These are phyloP conservation scores for Mycothermus thermophilus DNA, from an alignment of 495 filamentous ascomycete species.

Conservation along the genomic window DNA sequence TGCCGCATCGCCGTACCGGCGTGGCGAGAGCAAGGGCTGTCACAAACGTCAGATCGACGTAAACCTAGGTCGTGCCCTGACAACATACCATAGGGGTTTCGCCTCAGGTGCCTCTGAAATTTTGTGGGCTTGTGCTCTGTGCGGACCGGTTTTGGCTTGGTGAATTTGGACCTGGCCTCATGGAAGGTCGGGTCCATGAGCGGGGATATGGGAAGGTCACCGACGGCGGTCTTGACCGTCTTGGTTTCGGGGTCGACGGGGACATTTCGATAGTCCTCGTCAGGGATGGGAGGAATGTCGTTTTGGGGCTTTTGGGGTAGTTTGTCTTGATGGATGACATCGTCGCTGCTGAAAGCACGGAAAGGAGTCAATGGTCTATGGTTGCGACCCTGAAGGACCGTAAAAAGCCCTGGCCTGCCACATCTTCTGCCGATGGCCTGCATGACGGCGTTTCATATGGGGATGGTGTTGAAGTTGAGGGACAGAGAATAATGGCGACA, in stretches of 20 bases:
- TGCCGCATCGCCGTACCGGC: slow-evolving; percentile 44
- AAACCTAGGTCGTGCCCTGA: too few relatives aligned
- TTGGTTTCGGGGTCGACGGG: slow-evolving; percentile 20
- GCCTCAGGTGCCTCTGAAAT: slow-evolving; percentile 38
- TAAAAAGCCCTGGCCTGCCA: background rate
- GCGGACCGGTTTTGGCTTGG: slow-evolving; percentile 12
- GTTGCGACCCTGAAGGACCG: background rate
- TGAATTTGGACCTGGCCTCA: slow-evolving; percentile 19
- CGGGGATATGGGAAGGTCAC: slow-evolving; percentile 35
- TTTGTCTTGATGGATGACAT: background rate
- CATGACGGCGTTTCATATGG: background rate
- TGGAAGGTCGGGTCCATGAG: slow-evolving; percentile 36
- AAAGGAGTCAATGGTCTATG: too few relatives aligned
- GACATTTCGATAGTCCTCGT: background rate
- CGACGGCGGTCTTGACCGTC: slow-evolving; percentile 25
- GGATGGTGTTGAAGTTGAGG: background rate
- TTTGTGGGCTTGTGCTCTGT: slow-evolving; percentile 19
- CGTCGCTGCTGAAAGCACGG: too few relatives aligned
- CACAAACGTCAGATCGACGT: slow-evolving; percentile 9
- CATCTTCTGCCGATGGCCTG: background rate
- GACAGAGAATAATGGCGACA: too few relatives aligned
- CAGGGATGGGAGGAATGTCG: background rate
- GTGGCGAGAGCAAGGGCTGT: slow-evolving; percentile 50
- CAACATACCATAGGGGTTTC: slow-evolving; percentile 46
- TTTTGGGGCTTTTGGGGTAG: background rate